Evolutionary conservation across 306 rosid genomes (phyloP), one percentile per base, ranked within the genome.

Genomic region (Adenanthera pavonina): DNA sequence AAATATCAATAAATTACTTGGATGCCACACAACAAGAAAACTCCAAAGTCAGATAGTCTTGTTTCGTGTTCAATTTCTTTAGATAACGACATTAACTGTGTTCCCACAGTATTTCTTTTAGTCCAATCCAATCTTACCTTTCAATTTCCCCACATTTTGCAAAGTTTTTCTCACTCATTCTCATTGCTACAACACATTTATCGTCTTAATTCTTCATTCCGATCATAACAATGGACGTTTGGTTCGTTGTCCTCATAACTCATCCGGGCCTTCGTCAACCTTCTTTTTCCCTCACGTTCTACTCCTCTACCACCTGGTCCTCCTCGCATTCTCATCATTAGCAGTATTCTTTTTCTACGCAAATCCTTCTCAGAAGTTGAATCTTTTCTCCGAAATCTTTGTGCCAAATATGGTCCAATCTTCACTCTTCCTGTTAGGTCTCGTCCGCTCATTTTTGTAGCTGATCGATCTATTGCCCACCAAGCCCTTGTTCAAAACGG

Each of bases 351-450:
- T 2, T 6, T 6, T 6, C 75, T 71, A 0, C 75, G 25, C 40
- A 20, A 2, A 48, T 48, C 60, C 0, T 1, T 71, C 59, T 20
- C 11, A 20, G 20, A 71, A 13, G 0, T 71, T 3, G 76, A 71
- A 33, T 1, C 20, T 0, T 0, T 48, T 25, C 60, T 71, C 19
- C 59, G 43, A 25, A 2, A 30, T 1, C 40, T 71, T 13, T 43
- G 53, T 14, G 41, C 76, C 60, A 48, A 71, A 14, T 33, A 71
- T 6, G 76, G 76, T 14, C 60, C 76, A 13, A 71, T 71, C 60
- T 10, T 71, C 60, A 13, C 76, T 71, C 43, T 14, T n/a, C 14
- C 7, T 5, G 0, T 33, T 33, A n/a, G 13, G 0, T 15, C 44
- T 47, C 43, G 60, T 48, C 60, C 40, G 1, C 0, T 16, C 0